Conservation (phyloP, 305 asterid genomes). For the Euphrasia arctica region DNA sequence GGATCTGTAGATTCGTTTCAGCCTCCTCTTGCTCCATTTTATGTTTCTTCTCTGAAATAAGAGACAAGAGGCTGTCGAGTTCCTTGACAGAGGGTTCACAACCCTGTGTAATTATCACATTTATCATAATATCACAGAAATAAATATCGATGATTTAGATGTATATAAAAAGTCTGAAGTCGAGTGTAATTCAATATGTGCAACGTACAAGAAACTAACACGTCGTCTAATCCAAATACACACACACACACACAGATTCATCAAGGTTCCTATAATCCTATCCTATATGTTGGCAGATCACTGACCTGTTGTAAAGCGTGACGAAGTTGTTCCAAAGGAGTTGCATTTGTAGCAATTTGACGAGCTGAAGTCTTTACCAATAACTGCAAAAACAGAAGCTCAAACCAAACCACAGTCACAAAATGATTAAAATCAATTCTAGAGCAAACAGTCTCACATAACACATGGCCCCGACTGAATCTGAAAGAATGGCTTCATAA, state of each 20-base stretch:
- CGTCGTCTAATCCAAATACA: background rate
- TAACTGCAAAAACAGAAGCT: slow-evolving; percentile 44
- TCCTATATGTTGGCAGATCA: slow-evolving; percentile 20
- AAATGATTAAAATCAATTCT: slow-evolving; percentile 4
- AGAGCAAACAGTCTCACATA: slow-evolving; percentile 16
- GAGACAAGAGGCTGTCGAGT: slow-evolving; percentile 64
- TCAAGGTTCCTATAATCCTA: too few species aligned
- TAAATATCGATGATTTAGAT: slow-evolving; percentile 21
- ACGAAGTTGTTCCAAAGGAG: slow-evolving; percentile 84
- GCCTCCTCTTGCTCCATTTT: slow-evolving; percentile 96
- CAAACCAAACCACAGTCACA: background rate
- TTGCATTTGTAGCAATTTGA: slow-evolving; percentile 62
- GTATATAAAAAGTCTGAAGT: background rate
- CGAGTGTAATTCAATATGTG: background rate
- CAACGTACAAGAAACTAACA: background rate
- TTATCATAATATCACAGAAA: slow-evolving; percentile 33
- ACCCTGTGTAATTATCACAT: slow-evolving; percentile 72
- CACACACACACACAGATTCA: background rate
- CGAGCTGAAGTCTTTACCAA: slow-evolving; percentile 73
- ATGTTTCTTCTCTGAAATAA: slow-evolving; percentile 77
- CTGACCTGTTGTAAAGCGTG: slow-evolving; percentile 78
- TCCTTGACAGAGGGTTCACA: slow-evolving; percentile 80
- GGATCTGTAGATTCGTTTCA: slow-evolving; percentile 73
- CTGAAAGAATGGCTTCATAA: too few species aligned
- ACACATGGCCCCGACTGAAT: background rate